Evolutionary conservation across 495 filamentous ascomycete species (phyloP).

Genomic region (Cercophora sp.): DNA sequence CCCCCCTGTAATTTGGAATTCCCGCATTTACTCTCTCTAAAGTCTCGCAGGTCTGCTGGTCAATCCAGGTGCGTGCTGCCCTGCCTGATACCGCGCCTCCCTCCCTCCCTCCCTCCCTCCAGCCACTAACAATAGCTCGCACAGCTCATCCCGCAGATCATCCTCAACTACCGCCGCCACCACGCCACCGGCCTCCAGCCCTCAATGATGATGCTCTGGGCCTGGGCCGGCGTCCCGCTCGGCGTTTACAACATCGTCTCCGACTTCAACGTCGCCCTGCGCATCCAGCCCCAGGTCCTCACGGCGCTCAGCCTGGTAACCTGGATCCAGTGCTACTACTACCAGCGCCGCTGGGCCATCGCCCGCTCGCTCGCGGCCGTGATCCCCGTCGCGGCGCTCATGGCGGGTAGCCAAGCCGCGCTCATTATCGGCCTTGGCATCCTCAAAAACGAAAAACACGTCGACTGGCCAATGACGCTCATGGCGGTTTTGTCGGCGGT

Average conservation of each 20-base stretch:
- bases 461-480: conserved; percentile 50
- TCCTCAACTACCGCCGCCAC: conserved; percentile 60
- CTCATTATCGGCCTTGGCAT: not conserved
- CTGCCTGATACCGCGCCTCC: too few species aligned
- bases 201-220: conserved; percentile 67
- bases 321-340: conserved; percentile 63
- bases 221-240: conserved; percentile 58
- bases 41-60: conserved; percentile 17
- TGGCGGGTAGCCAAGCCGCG: not conserved
- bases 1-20: conserved; percentile 14
- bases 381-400: not conserved
- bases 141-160: conserved; percentile 64
- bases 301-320: conserved; percentile 58
- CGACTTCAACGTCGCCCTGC: conserved; percentile 57
- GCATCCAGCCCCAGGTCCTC: conserved; percentile 60
- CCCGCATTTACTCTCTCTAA: conserved; percentile 4
- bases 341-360: conserved; percentile 43
- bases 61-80: too few species aligned
- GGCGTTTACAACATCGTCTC: conserved; percentile 63
- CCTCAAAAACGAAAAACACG: not conserved
- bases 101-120: too few species aligned
- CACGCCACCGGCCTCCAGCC: conserved; percentile 56
- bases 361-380: not conserved
- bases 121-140: too few species aligned
- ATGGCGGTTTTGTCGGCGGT: conserved; percentile 59